Conservation (phyloP, 495 filamentous ascomycete species). For the Penicillium macrosclerotiorum region DNA sequence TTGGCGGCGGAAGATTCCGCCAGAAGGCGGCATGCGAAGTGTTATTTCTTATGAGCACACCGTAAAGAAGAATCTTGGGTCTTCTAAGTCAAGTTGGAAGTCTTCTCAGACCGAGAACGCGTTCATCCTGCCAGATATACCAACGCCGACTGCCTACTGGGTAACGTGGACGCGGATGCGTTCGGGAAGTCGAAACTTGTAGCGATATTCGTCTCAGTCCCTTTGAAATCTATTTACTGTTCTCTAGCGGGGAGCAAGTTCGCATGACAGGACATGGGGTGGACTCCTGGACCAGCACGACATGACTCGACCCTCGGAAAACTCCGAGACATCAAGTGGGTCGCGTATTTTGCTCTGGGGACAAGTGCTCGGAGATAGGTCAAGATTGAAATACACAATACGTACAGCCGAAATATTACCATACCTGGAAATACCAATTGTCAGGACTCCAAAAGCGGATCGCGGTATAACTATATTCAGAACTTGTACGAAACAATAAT, state of each 20-base stretch:
- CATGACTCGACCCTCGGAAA: not conserved
- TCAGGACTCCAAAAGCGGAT: constrained; percentile 2
- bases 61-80: too few relatives aligned
- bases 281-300: not conserved
- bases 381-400: too few relatives aligned
- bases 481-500: not conserved
- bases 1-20: not conserved
- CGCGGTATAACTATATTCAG: not conserved
- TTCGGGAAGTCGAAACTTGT: too few relatives aligned
- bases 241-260: not conserved
- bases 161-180: too few relatives aligned
- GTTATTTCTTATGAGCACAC: too few relatives aligned
- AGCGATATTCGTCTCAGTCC: not conserved
- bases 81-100: too few relatives aligned
- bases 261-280: not conserved
- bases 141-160: too few relatives aligned
- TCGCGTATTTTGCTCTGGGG: not conserved
- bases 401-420: not conserved
- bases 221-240: not conserved
- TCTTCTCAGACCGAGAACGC: too few relatives aligned
- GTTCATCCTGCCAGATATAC: too few relatives aligned
- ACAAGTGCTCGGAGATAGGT: not conserved
- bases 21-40: too few relatives aligned
- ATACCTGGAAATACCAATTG: not conserved
- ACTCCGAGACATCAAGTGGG: constrained; percentile 1